Conservation (phyloP, 768 basidiomycete species). For the Collybia sp. region DNA sequence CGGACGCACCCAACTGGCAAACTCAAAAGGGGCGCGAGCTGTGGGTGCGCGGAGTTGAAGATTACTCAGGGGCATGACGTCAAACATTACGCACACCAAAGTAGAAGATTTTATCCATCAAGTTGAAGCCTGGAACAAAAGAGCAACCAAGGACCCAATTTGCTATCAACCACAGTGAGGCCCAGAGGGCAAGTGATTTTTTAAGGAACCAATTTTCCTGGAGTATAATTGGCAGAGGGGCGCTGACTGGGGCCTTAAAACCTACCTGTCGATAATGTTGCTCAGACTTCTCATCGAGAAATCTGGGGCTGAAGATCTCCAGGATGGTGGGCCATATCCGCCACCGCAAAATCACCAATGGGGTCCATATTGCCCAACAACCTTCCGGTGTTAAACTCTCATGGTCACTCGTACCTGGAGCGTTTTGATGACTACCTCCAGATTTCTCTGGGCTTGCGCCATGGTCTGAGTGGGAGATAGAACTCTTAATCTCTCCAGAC, state of each 20-base stretch:
- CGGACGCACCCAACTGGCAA: slow-evolving; percentile 49
- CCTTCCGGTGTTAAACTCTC: slow-evolving; percentile 31
- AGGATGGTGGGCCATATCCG: slow-evolving; percentile 49
- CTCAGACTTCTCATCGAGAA: slow-evolving; percentile 51
- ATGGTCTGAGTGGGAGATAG: slow-evolving; percentile 48
- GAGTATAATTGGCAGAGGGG: slow-evolving; percentile 3
- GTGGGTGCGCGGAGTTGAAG: not conserved
- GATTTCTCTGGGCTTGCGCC: slow-evolving; percentile 44
- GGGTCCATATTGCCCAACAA: slow-evolving; percentile 24
- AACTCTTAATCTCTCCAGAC: slow-evolving; percentile 55
- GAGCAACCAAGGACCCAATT: slow-evolving; percentile 65
- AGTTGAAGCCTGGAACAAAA: slow-evolving; percentile 36
- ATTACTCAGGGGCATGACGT: not conserved
- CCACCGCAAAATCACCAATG: slow-evolving; percentile 48
- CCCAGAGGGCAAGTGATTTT: slow-evolving; percentile 63
- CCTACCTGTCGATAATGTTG: slow-evolving; percentile 37
- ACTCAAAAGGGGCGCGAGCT: slow-evolving; percentile 56
- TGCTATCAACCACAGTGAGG: slow-evolving; percentile 55
- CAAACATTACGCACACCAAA: slow-evolving; percentile 39
- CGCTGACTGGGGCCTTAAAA: not conserved
- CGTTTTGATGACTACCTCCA: slow-evolving; percentile 32
- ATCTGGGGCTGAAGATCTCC: slow-evolving; percentile 57
- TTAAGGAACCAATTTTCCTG: slow-evolving; percentile 73
- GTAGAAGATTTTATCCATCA: slow-evolving; percentile 58
- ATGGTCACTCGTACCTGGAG: slow-evolving; percentile 24